Evolutionary conservation across 306 rosid genomes (phyloP).

Genomic region (Psophocarpus tetragonolobus): DNA sequence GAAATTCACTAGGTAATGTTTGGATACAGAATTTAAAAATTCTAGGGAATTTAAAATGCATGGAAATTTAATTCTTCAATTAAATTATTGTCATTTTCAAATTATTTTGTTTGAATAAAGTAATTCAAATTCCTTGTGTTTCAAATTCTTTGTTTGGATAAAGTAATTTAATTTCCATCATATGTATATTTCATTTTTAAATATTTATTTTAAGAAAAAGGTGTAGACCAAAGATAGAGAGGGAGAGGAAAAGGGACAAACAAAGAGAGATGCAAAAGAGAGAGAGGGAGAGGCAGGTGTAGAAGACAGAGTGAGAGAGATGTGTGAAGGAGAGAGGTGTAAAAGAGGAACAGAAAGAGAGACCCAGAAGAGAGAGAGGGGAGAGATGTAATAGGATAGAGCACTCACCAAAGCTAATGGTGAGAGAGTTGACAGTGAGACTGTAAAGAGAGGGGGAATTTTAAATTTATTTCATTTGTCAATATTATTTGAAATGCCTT

Average conservation of each 20-base stretch:
- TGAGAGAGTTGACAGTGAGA: background rate
- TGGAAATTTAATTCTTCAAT: background rate
- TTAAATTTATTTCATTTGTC: background rate
- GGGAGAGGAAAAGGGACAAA: background rate
- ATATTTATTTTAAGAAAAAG: background rate
- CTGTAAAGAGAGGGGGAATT: background rate
- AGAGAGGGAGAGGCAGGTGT: background rate
- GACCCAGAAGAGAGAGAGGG: background rate
- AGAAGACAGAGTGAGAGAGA: background rate
- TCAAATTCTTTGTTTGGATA: background rate
- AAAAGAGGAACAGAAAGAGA: too few relatives aligned
- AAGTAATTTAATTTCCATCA: background rate
- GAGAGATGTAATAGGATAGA: background rate
- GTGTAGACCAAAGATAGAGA: background rate
- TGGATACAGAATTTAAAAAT: background rate
- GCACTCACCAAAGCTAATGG: background rate
- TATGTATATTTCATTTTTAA: background rate
- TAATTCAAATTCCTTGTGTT: background rate
- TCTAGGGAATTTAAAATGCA: background rate
- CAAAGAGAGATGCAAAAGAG: background rate
- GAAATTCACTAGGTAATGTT: conserved; percentile 6
- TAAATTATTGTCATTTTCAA: background rate
- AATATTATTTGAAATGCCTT: background rate
- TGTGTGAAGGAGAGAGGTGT: background rate
- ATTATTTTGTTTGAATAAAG: background rate